Evolutionary conservation across 1,284 basidiomycete species (phyloP).

Genomic region (Boletus nobilissimus): DNA sequence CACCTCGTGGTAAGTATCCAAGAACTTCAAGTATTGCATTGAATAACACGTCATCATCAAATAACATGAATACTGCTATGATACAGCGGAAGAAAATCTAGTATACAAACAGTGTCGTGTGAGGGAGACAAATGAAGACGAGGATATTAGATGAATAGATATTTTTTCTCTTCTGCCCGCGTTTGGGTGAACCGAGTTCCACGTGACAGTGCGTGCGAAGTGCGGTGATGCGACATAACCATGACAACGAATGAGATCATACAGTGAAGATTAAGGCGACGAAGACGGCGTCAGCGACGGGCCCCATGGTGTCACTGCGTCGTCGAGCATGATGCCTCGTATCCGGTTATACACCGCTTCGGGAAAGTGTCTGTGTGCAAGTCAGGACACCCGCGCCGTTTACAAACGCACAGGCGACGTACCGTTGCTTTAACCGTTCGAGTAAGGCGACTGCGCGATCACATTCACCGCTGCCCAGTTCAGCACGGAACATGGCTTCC

Average conservation of each 20-base stretch:
- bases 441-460: slow-evolving; percentile 79
- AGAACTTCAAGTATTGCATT: too few species aligned
- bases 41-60: too few species aligned
- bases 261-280: neutral
- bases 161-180: too few species aligned
- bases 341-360: slow-evolving; percentile 75
- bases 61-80: too few species aligned
- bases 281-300: slow-evolving; percentile 15
- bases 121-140: too few species aligned
- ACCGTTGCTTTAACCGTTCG: slow-evolving; percentile 81
- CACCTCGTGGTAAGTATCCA: too few species aligned
- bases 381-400: neutral
- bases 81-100: too few species aligned
- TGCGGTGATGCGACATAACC: too few species aligned
- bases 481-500: slow-evolving; percentile 95
- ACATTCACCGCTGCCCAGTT: slow-evolving; percentile 82
- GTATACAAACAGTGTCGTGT: too few species aligned
- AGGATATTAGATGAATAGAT: too few species aligned
- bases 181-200: too few species aligned
- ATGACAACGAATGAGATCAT: too few species aligned
- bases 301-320: slow-evolving; percentile 52
- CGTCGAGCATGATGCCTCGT: slow-evolving; percentile 69
- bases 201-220: neutral
- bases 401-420: slow-evolving; percentile 36
- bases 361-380: slow-evolving; percentile 65